These are phyloP conservation scores for Boechera divaricarpa DNA, from an alignment of 345 rosid species.

Conservation along the genomic window DNA sequence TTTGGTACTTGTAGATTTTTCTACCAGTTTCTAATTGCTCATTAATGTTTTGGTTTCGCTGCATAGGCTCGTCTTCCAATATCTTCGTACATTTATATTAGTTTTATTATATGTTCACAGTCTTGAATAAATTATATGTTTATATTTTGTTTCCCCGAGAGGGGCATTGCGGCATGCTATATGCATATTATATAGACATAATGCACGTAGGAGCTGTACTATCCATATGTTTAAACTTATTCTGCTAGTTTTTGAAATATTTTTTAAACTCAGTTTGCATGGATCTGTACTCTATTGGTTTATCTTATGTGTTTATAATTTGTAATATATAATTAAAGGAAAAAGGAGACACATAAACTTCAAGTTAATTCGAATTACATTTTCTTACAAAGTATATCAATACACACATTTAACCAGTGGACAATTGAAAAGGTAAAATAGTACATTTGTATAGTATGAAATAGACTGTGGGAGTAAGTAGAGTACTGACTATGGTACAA, in stretches of 20 bases:
- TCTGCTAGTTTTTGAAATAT: too few species aligned
- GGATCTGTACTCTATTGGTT: too few species aligned
- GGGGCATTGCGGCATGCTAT: conserved; percentile 2
- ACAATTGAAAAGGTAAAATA: conserved; percentile 1
- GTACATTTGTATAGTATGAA: not conserved
- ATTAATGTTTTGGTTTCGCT: conserved; percentile 15
- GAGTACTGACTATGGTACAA: conserved; percentile 1
- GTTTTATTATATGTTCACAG: conserved; percentile 8
- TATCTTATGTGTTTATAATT: too few species aligned
- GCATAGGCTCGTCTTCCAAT: conserved; percentile 32
- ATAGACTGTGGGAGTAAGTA: not conserved
- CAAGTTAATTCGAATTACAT: not conserved
- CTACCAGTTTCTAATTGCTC: conserved; percentile 4
- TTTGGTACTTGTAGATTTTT: conserved; percentile 18
- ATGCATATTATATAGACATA: not conserved
- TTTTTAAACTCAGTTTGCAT: too few species aligned
- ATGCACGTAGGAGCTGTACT: not conserved
- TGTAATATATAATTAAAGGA: too few species aligned
- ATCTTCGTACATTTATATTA: conserved; percentile 18
- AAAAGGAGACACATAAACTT: not conserved
- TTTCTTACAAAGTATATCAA: not conserved
- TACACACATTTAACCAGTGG: conserved; percentile 28
- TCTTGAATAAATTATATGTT: not conserved
- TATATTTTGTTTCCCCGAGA: conserved; percentile 3
- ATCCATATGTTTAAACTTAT: not conserved